A percentile compares a stretch with the other conserved stretches of the same genome.
Conservation (phyloP, 345 rosid species). For the Dovyalis caffra region DNA sequence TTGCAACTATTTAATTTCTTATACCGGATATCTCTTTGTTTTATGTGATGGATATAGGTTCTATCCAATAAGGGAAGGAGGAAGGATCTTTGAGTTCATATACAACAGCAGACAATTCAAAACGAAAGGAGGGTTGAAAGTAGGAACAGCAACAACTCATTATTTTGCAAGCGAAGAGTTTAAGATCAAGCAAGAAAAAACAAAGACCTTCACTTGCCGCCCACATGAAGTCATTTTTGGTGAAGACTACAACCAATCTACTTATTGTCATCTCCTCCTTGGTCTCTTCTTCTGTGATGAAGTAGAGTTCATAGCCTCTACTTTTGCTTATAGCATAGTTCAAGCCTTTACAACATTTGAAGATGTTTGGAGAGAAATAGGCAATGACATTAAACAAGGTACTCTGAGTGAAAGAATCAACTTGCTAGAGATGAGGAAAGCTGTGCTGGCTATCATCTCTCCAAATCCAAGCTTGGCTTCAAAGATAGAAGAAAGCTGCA, state of each 20-base stretch:
- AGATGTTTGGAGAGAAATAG: constrained; percentile 72
- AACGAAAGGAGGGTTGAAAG: constrained; percentile 68
- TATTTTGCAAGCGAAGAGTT: constrained; percentile 87
- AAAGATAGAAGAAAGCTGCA: constrained; percentile 44
- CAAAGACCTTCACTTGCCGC: constrained; percentile 76
- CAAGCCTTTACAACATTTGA: constrained; percentile 75
- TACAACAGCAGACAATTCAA: constrained; percentile 75
- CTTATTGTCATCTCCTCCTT: constrained; percentile 87
- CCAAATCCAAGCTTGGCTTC: constrained; percentile 59
- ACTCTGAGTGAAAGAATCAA: constrained; percentile 56
- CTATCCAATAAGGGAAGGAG: constrained; percentile 74
- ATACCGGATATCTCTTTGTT: background rate
- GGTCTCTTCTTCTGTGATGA: constrained; percentile 60
- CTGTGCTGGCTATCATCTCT: constrained; percentile 55
- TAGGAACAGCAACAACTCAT: constrained; percentile 94
- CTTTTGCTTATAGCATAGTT: constrained; percentile 79
- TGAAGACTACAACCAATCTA: constrained; percentile 76
- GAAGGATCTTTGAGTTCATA: constrained; percentile 84
- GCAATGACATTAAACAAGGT: constrained; percentile 60
- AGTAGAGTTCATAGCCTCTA: constrained; percentile 78
- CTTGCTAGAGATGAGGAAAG: constrained; percentile 44
- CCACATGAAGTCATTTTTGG: constrained; percentile 74
- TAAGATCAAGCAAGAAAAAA: constrained; percentile 68
- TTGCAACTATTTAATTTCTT: background rate
- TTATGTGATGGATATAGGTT: constrained; percentile 31